Evolutionary conservation across 768 basidiomycete species (phyloP), one percentile per base, ranked within the genome.

Genomic region (Cubamyces sp.): DNA sequence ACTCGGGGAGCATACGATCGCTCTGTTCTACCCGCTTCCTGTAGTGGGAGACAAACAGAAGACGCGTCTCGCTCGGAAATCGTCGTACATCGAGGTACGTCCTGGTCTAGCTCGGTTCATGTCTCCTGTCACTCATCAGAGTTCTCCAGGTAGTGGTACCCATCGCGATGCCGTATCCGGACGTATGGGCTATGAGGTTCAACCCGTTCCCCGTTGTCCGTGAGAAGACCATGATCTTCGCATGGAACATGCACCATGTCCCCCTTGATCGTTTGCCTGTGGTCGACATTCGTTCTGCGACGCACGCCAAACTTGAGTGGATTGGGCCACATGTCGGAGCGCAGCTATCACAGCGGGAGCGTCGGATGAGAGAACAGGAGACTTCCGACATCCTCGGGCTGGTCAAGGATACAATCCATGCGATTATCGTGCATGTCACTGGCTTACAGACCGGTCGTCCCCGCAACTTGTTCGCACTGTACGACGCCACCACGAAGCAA

Each of bases 51-150:
- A 63, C 19, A 72, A 72, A 12, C 49, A 68, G 0, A 83, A 75
- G 66, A 65, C 79, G 14, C 77, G 82, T 7, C 66, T 87, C 37
- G 85, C 85, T 11, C 76, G 85, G 47, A 84, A 81, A 61, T 86
- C 84, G 0, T 76, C 67, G n/a, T 87, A 82, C 57, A 71, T 86
- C 4, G 77, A 74, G 66, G 75, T 74, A 23, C 1, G 68, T 64
- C 3, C 26, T 9, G 9, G 45, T 30, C n/a, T 40, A 40, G n/a
- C 5, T 18, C 25, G 11, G 34, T 25, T n/a, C 9, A 34, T 9
- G 6, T 39, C 21, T 15, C 15, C 34, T 37, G 2, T 16, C 21
- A 14, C 18, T 16, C 19, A 21, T 3, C n/a, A 84, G 19, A 69
- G 86, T 45, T 64, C 65, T 69, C 76, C 78, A 69, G 73, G 72